These are phyloP conservation scores for Dothidotthia symphoricarpi DNA, from an alignment of 2,329 filamentous ascomycete species.

Conservation along the genomic window DNA sequence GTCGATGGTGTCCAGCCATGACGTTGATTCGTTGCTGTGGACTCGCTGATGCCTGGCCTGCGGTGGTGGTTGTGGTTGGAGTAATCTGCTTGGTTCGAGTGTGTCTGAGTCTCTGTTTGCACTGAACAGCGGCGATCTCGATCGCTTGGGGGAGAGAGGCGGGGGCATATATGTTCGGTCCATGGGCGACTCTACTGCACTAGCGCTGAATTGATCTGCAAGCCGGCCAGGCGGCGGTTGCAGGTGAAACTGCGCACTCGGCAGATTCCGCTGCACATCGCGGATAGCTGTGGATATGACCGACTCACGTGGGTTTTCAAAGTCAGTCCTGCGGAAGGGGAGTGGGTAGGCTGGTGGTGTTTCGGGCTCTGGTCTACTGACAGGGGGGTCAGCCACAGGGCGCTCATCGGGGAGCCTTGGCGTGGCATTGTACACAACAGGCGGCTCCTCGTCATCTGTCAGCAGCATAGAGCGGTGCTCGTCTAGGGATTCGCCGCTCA, in stretches of 20 bases:
- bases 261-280: constrained; percentile 41
- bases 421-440: constrained; percentile 54
- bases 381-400: constrained; percentile 23
- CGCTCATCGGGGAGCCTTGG: constrained; percentile 52
- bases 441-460: constrained; percentile 35
- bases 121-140: constrained; percentile 46
- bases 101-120: constrained; percentile 20
- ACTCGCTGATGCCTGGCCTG: constrained; percentile 46
- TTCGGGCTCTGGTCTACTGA: constrained; percentile 15
- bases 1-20: constrained; percentile 92
- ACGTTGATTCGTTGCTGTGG: constrained; percentile 76
- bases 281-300: constrained; percentile 45
- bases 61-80: constrained; percentile 23
- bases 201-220: constrained; percentile 4
- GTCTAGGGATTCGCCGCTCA: constrained; percentile 58
- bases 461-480: constrained; percentile 41
- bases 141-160: constrained; percentile 66
- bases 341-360: constrained; percentile 25
- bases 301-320: constrained; percentile 35
- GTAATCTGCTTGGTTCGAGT: constrained; percentile 16
- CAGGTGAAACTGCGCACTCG: constrained; percentile 31
- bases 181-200: constrained; percentile 49
- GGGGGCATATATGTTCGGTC: constrained; percentile 65
- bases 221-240: constrained; percentile 37
- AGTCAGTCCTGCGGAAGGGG: constrained; percentile 34